Base-by-base conservation (phyloP, 2,329 filamentous ascomycete species). In the Botrytis paeoniae region DNA sequence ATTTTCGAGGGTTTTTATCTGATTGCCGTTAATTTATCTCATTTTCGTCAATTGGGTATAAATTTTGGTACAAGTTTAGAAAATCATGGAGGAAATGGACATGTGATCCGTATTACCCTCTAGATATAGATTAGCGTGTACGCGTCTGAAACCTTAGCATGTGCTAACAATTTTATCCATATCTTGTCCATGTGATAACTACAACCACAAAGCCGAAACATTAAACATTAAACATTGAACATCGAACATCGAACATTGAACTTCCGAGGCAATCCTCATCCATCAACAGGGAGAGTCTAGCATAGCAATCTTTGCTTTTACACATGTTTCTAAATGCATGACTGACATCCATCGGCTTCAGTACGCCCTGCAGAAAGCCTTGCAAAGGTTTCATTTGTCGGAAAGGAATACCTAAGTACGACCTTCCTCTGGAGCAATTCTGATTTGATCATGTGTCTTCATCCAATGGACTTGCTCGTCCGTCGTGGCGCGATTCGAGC, bases 1-100 rank as follows among this genome's bases (percentile, higher is more conserved):
- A 82, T 92, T 91, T 77, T 80, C 93, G 81, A 85, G 91, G 35
- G 62, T 72, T 9, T 73, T 57, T 16, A 72, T 73, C 20, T 73
- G 62, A 71, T 65, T 6, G 6, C 9, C 16, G 32, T 29, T 12
- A 10, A 39, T 54, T 39, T 16, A 29, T 39, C 14, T 68, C 45
- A 68, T 68, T 51, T 3, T 22, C 25, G 22, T 20, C 14, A 14
- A 3, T 68, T 39, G 18, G 64, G 18, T 51, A 57, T 18, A 0
- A 8, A 18, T 68, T 18, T 1, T 41, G 4, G 37, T 20, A 57
- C 14, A 65, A 9, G 43, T 64, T 1, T n/a, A 48, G 59, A n/a
- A 43, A 39, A 59, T 64, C 25, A 65, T 25, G 22, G n/a, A 39
- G 22, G 10, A 39, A 37, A 61, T 37, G 29, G 20, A 64, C 10